A percentile compares a stretch with the other conserved stretches of the same genome.
Evolutionary conservation across 306 rosid genomes (phyloP).

Genomic region (Crotalaria pallida): DNA sequence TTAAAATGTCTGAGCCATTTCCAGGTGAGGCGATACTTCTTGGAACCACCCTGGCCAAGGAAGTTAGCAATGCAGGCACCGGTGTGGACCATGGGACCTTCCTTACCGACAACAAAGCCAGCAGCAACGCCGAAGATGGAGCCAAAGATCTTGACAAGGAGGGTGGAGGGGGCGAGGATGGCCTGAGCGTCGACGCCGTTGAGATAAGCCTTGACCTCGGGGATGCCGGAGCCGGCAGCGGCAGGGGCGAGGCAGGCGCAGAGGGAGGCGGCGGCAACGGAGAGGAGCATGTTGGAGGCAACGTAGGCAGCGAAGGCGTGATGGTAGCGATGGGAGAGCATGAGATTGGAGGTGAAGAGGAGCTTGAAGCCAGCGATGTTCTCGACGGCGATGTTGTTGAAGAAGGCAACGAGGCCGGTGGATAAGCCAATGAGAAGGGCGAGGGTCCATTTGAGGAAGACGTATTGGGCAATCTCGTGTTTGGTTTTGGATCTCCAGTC

Average conservation of each 20-base stretch:
- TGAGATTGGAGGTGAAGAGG: constrained; percentile 48
- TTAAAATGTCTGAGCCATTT: constrained; percentile 70
- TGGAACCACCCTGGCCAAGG: constrained; percentile 83
- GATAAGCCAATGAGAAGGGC: constrained; percentile 65
- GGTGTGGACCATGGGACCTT: constrained; percentile 90
- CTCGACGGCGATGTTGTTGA: constrained; percentile 74
- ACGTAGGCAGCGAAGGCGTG: constrained; percentile 51
- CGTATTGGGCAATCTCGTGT: constrained; percentile 46
- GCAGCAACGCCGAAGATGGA: constrained; percentile 76
- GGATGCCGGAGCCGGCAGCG: constrained; percentile 89
- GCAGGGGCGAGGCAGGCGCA: constrained; percentile 76
- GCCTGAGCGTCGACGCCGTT: constrained; percentile 72
- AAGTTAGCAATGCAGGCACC: constrained; percentile 77
- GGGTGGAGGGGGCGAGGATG: constrained; percentile 71
- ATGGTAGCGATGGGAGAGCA: constrained; percentile 47
- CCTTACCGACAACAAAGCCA: constrained; percentile 78
- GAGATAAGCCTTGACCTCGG: constrained; percentile 90
- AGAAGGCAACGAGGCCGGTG: constrained; percentile 69
- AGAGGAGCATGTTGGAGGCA: constrained; percentile 50
- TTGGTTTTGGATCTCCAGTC: constrained; percentile 72
- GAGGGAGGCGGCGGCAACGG: constrained; percentile 50
- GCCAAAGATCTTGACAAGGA: constrained; percentile 81
- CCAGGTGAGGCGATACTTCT: constrained; percentile 62
- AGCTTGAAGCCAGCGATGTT: constrained; percentile 76
- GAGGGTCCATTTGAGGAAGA: constrained; percentile 61